These are phyloP conservation scores for Psidium guajava DNA, from an alignment of 345 rosid species.

Conservation along the genomic window DNA sequence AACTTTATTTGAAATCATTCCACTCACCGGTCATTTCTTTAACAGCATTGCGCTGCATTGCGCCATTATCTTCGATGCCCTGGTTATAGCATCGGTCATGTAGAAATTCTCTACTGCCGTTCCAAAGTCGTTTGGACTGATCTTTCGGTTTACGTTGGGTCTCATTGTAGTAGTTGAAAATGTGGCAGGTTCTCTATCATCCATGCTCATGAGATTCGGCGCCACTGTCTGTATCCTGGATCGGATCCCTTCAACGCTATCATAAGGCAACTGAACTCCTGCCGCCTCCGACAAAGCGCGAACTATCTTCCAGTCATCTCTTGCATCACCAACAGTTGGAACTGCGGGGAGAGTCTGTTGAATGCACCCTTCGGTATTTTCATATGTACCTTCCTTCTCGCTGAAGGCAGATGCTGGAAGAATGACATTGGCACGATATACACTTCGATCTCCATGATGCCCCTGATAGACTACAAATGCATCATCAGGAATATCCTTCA, in stretches of 20 bases:
- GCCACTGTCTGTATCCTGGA: slow-evolving; percentile 75
- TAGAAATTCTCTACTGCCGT: slow-evolving; percentile 66
- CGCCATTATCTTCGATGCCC: slow-evolving; percentile 98
- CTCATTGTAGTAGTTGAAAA: slow-evolving; percentile 55
- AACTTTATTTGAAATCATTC: neutral
- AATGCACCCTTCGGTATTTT: slow-evolving; percentile 80
- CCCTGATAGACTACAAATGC: slow-evolving; percentile 97
- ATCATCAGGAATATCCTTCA: slow-evolving; percentile 72
- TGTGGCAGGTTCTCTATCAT: slow-evolving; percentile 72
- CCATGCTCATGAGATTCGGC: slow-evolving; percentile 65
- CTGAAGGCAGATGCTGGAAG: slow-evolving; percentile 88
- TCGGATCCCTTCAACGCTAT: slow-evolving; percentile 48
- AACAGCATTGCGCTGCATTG: slow-evolving; percentile 76
- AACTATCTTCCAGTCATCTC: slow-evolving; percentile 96
- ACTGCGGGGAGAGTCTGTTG: slow-evolving; percentile 96
- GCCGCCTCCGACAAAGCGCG: slow-evolving; percentile 90
- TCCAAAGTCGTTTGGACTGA: slow-evolving; percentile 49
- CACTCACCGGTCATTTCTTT: slow-evolving; percentile 43
- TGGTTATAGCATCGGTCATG: slow-evolving; percentile 89
- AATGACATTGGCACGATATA: slow-evolving; percentile 84
- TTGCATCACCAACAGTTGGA: slow-evolving; percentile 94
- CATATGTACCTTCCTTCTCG: slow-evolving; percentile 95
- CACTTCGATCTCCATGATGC: slow-evolving; percentile 85
- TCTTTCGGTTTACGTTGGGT: slow-evolving; percentile 31
- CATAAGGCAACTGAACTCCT: slow-evolving; percentile 65